Evolutionary conservation across 2,329 filamentous ascomycete species (phyloP).

Genomic region (Ceratocystis ficicola): DNA sequence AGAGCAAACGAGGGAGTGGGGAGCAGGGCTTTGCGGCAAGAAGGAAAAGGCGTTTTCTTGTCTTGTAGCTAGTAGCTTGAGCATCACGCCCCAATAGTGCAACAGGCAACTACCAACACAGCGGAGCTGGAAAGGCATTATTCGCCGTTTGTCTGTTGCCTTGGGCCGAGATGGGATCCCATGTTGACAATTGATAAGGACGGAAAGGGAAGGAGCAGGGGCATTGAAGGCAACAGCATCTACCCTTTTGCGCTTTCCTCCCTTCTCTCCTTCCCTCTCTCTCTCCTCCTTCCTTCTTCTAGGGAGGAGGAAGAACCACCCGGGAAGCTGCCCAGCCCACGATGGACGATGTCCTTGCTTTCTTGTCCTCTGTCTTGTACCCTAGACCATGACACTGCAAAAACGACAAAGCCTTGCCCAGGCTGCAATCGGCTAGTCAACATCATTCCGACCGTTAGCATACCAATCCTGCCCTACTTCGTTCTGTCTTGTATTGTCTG

Average conservation of each 20-base stretch:
- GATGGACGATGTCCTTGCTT: not conserved
- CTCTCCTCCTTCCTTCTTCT: not conserved
- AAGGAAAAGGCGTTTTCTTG: not conserved
- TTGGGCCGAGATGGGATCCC: not conserved
- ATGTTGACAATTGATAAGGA: conserved; percentile 3
- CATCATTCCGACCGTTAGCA: not conserved
- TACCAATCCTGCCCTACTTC: not conserved
- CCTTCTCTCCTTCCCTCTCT: not conserved
- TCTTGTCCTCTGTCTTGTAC: not conserved
- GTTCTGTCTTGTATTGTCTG: not conserved
- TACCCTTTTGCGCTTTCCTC: not conserved
- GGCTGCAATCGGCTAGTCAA: not conserved
- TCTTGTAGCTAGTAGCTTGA: not conserved
- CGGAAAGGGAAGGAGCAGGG: conserved; percentile 1
- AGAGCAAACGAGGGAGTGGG: not conserved
- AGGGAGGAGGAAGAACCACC: not conserved
- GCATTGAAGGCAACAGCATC: not conserved
- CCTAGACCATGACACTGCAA: not conserved
- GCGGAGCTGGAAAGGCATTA: not conserved
- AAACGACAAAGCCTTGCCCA: conserved; percentile 1
- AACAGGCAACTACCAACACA: not conserved
- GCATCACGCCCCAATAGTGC: not conserved
- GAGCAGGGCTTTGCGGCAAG: not conserved
- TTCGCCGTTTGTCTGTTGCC: not conserved
- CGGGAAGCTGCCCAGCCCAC: not conserved